Percentiles rank a stretch among this genome's conserved stretches.
Conservation (phyloP, 2,329 filamentous ascomycete species). For the Colletotrichum karsti region DNA sequence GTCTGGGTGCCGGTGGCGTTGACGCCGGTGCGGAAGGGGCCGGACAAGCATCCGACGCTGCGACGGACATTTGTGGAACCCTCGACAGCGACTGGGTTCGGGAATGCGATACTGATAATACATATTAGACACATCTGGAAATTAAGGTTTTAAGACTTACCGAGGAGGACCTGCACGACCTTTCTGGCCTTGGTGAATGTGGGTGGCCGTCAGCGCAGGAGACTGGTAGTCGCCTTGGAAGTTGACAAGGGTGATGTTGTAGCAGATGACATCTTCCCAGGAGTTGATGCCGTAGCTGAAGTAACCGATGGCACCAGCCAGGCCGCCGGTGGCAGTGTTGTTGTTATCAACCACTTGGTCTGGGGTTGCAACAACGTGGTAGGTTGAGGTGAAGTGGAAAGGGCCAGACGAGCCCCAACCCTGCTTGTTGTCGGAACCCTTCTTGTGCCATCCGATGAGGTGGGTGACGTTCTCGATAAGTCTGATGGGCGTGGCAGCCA, state of each 20-base stretch:
- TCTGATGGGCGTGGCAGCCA: constrained; percentile 8
- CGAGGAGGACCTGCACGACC: constrained; percentile 59
- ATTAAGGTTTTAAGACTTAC: constrained; percentile 33
- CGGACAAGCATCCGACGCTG: constrained; percentile 50
- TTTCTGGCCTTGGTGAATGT: constrained; percentile 59
- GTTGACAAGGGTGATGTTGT: constrained; percentile 58
- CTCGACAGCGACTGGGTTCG: constrained; percentile 51
- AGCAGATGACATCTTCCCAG: constrained; percentile 50
- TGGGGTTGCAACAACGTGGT: constrained; percentile 55
- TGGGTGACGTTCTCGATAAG: background rate
- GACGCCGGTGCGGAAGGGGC: constrained; percentile 45
- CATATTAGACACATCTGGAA: too few relatives aligned
- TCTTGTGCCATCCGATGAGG: constrained; percentile 26
- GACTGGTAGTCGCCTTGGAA: constrained; percentile 61
- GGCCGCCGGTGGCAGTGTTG: constrained; percentile 46
- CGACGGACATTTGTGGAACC: constrained; percentile 39
- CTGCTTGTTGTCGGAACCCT: constrained; percentile 27
- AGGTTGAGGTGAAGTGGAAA: constrained; percentile 57
- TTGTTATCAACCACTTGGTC: constrained; percentile 57
- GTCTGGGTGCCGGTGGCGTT: constrained; percentile 33
- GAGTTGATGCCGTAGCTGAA: constrained; percentile 64
- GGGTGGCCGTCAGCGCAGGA: constrained; percentile 59
- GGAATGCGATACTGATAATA: constrained; percentile 50
- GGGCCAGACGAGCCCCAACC: constrained; percentile 26
- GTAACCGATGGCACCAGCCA: constrained; percentile 52